Percentiles rank a stretch among this genome's conserved stretches.
phyloP scores from a whole-genome alignment of 2,329 filamentous ascomycete genomes.

The Alternaria sp. region DNA sequence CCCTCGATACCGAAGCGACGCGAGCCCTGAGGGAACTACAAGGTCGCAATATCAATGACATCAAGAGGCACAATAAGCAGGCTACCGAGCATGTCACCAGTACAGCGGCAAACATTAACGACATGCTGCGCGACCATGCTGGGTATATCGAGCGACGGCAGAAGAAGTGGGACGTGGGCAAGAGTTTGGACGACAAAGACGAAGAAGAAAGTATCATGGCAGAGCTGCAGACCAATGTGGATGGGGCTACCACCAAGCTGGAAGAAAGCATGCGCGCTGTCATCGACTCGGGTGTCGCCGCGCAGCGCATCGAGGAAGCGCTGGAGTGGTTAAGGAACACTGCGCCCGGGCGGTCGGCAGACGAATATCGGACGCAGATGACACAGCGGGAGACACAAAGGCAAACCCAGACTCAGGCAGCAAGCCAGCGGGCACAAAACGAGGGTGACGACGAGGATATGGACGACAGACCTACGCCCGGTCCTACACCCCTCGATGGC shows the following conservation, averaged over 20 bases:
- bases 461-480: constrained; percentile 47
- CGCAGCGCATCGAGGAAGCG: constrained; percentile 53
- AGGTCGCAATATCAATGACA: constrained; percentile 49
- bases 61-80: constrained; percentile 58
- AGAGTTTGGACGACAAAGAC: constrained; percentile 46
- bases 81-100: constrained; percentile 57
- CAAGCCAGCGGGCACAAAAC: constrained; percentile 27
- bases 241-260: constrained; percentile 60
- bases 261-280: constrained; percentile 64
- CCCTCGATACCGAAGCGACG: constrained; percentile 58
- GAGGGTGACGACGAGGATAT: constrained; percentile 33
- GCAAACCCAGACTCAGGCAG: constrained; percentile 34
- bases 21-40: constrained; percentile 55
- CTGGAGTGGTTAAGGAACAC: constrained; percentile 53
- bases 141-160: constrained; percentile 46
- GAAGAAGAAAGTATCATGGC: constrained; percentile 50
- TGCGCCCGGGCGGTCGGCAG: constrained; percentile 35
- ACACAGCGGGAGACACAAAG: constrained; percentile 47
- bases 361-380: constrained; percentile 43
- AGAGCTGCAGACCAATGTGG: constrained; percentile 54
- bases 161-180: constrained; percentile 45
- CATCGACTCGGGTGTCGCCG: constrained; percentile 62
- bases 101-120: constrained; percentile 62
- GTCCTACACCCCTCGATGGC: constrained; percentile 46
- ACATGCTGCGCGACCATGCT: constrained; percentile 54